These are phyloP conservation scores for Gigaspora rosea DNA, from an alignment of 192 early-diverging fungal genomes.

Conservation along the genomic window DNA sequence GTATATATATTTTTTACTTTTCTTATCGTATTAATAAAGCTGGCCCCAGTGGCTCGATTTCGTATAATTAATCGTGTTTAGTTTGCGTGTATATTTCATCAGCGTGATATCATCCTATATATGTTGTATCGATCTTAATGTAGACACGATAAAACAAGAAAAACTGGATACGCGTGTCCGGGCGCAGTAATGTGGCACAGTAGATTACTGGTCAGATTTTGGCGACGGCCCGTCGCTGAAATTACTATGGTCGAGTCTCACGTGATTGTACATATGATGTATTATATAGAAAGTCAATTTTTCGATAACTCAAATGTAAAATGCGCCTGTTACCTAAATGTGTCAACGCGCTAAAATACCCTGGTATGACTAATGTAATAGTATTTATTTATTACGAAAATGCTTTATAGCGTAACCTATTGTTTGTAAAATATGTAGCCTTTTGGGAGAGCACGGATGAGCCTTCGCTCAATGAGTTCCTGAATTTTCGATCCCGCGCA, in stretches of 20 bases:
- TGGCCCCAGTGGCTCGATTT: no score
- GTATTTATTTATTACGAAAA: slow-evolving; percentile 11
- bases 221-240: background rate
- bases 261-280: background rate
- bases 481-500: slow-evolving; percentile 19
- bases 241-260: background rate
- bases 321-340: slow-evolving; percentile 9
- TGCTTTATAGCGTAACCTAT: slow-evolving; percentile 9
- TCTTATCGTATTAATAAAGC: no score
- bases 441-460: slow-evolving; percentile 29
- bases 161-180: no score
- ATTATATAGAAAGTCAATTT: background rate
- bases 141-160: no score
- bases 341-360: slow-evolving; percentile 9
- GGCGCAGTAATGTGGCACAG: no score
- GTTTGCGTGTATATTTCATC: no score
- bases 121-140: no score
- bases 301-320: slow-evolving; percentile 5
- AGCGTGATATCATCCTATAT: no score
- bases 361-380: slow-evolving; percentile 10
- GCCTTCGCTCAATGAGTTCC: slow-evolving; percentile 29
- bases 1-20: no score
- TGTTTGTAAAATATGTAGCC: slow-evolving; percentile 22
- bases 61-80: no score
- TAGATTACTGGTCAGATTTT: background rate